Conservation (phyloP, 768 basidiomycete genomes). For the Mrakia hoshinonis region DNA sequence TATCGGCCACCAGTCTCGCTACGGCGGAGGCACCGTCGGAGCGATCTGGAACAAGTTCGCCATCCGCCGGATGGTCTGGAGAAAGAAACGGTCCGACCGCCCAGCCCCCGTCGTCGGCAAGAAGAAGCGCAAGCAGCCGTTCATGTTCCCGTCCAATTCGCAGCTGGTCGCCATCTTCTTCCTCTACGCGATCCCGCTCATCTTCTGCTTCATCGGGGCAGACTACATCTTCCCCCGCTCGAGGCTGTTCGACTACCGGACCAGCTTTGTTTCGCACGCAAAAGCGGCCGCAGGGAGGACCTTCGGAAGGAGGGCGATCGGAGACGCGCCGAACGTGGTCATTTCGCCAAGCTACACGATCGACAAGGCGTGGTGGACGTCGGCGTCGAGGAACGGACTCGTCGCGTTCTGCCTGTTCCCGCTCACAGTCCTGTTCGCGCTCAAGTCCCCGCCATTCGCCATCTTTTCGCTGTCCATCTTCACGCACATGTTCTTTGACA, state of each 20-base stretch:
- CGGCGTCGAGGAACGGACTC: constrained; percentile 57
- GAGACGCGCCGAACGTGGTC: constrained; percentile 40
- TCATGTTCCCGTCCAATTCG: constrained; percentile 52
- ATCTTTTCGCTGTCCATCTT: constrained; percentile 57
- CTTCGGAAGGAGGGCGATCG: constrained; percentile 26
- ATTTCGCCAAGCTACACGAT: constrained; percentile 54
- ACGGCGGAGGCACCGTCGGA: constrained; percentile 42
- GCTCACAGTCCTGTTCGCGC: constrained; percentile 58
- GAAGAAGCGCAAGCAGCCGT: constrained; percentile 24
- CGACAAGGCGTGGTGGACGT: constrained; percentile 61
- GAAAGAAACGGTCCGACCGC: constrained; percentile 6
- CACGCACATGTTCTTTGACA: constrained; percentile 64
- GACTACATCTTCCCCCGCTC: constrained; percentile 57
- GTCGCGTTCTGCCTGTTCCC: constrained; percentile 67
- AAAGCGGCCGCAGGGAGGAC: background rate
- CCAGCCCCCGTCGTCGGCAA: background rate
- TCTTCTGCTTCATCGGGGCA: constrained; percentile 53
- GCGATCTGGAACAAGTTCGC: constrained; percentile 56
- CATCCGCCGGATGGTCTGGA: constrained; percentile 43
- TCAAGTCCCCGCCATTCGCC: constrained; percentile 63
- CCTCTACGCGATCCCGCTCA: constrained; percentile 45
- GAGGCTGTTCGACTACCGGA: constrained; percentile 40
- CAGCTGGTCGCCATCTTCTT: constrained; percentile 51
- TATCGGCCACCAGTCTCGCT: constrained; percentile 37
- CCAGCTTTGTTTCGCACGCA: constrained; percentile 38